Evolutionary conservation across 2,329 filamentous ascomycete species (phyloP).

Genomic region (Arthroderma sp.): DNA sequence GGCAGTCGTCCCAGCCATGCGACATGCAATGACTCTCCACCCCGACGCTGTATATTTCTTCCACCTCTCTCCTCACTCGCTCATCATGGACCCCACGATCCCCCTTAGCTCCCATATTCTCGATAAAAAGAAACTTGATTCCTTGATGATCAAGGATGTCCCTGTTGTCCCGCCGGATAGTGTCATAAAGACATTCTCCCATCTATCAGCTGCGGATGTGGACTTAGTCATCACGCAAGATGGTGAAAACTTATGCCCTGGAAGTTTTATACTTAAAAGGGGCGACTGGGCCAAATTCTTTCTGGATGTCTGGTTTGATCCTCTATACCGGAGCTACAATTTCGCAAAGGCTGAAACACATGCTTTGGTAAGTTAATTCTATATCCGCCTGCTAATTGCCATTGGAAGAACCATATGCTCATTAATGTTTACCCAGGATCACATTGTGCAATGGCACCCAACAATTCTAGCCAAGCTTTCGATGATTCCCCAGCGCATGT

Average conservation of each 20-base stretch:
- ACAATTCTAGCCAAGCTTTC: slow-evolving; percentile 84
- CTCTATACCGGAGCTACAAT: slow-evolving; percentile 83
- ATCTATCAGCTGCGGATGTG: slow-evolving; percentile 63
- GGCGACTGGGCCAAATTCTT: slow-evolving; percentile 90
- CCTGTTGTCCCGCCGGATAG: slow-evolving; percentile 89
- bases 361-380: slow-evolving; percentile 53
- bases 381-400: neutral
- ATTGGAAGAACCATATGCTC: neutral
- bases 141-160: slow-evolving; percentile 68
- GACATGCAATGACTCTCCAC: slow-evolving; percentile 72
- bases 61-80: slow-evolving; percentile 69
- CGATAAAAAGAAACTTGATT: slow-evolving; percentile 52
- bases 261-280: slow-evolving; percentile 66
- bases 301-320: slow-evolving; percentile 91
- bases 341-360: slow-evolving; percentile 92
- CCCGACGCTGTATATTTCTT: slow-evolving; percentile 72
- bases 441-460: slow-evolving; percentile 91
- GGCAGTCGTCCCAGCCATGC: slow-evolving; percentile 67
- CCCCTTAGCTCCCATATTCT: slow-evolving; percentile 61
- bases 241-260: slow-evolving; percentile 58
- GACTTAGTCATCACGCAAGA: slow-evolving; percentile 80
- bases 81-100: slow-evolving; percentile 73
- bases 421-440: slow-evolving; percentile 44
- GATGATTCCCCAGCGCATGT: slow-evolving; percentile 67
- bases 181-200: slow-evolving; percentile 85